Percentiles rank a stretch among this genome's conserved stretches.
Conservation (phyloP, 2,329 filamentous ascomycete genomes). For the Raffaelea arxii region DNA sequence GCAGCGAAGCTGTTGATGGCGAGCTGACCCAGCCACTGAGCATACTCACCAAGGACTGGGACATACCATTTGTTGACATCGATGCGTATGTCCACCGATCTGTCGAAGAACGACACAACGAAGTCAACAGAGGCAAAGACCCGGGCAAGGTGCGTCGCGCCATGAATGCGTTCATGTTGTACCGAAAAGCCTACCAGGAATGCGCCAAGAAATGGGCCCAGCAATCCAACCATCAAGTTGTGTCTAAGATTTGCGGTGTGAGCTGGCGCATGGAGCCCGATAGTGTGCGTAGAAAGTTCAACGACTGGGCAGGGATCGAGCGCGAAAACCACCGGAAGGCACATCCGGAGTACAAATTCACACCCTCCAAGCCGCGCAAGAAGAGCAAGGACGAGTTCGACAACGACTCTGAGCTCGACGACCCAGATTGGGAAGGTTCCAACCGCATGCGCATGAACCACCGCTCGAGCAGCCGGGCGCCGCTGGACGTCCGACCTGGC, state of each 20-base stretch:
- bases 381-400: constrained; percentile 25
- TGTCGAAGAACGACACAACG: constrained; percentile 52
- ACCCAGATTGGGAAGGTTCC: constrained; percentile 29
- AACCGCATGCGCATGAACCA: constrained; percentile 16
- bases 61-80: constrained; percentile 66
- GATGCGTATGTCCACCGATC: constrained; percentile 67
- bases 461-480: constrained; percentile 20
- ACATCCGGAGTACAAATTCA: constrained; percentile 90
- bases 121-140: constrained; percentile 59
- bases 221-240: constrained; percentile 87
- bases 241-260: constrained; percentile 76
- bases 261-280: constrained; percentile 77
- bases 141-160: constrained; percentile 75
- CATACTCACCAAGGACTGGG: constrained; percentile 53
- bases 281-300: constrained; percentile 66
- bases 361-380: constrained; percentile 60
- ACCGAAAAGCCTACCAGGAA: constrained; percentile 85
- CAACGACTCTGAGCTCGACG: constrained; percentile 30
- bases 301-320: constrained; percentile 69
- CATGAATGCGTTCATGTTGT: constrained; percentile 98
- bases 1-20: background rate
- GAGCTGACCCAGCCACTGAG: constrained; percentile 59
- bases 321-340: constrained; percentile 75
- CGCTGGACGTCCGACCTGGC: constrained; percentile 19
- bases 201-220: constrained; percentile 71